phyloP scores from a whole-genome alignment of 2,329 filamentous ascomycete species.

The Sarocladiaceae sp. region DNA sequence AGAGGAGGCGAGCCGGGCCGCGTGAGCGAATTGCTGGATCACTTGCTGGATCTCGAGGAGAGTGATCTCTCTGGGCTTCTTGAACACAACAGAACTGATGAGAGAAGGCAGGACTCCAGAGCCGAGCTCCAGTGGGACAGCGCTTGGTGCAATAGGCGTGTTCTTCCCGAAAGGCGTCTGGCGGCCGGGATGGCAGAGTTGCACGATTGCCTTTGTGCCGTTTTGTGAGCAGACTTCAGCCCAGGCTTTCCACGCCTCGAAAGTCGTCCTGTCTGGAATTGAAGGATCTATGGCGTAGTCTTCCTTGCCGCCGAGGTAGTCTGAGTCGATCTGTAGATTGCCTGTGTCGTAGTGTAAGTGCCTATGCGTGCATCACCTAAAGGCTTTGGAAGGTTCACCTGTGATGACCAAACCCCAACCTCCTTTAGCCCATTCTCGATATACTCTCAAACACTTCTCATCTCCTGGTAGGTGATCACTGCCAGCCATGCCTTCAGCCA shows the following conservation, averaged over 20 bases:
- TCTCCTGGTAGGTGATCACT: slow-evolving; percentile 34
- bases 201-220: slow-evolving; percentile 34
- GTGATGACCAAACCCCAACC: slow-evolving; percentile 49
- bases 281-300: slow-evolving; percentile 22
- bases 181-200: slow-evolving; percentile 41
- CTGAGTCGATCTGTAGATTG: slow-evolving; percentile 37
- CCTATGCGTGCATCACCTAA: neutral
- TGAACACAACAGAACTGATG: slow-evolving; percentile 33
- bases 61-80: slow-evolving; percentile 51
- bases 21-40: slow-evolving; percentile 52
- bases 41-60: slow-evolving; percentile 54
- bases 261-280: slow-evolving; percentile 21
- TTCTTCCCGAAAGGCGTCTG: slow-evolving; percentile 35
- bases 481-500: slow-evolving; percentile 39
- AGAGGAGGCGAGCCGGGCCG: slow-evolving; percentile 46
- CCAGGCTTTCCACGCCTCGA: slow-evolving; percentile 32
- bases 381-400: neutral
- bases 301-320: slow-evolving; percentile 26
- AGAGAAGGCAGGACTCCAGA: slow-evolving; percentile 26
- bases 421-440: slow-evolving; percentile 46
- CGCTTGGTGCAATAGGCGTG: slow-evolving; percentile 32
- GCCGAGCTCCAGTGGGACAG: slow-evolving; percentile 36
- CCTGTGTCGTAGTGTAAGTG: slow-evolving; percentile 17
- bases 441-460: slow-evolving; percentile 35
- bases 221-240: slow-evolving; percentile 22